phyloP scores from a whole-genome alignment of 768 basidiomycete genomes.

The Podaxis sp. region DNA sequence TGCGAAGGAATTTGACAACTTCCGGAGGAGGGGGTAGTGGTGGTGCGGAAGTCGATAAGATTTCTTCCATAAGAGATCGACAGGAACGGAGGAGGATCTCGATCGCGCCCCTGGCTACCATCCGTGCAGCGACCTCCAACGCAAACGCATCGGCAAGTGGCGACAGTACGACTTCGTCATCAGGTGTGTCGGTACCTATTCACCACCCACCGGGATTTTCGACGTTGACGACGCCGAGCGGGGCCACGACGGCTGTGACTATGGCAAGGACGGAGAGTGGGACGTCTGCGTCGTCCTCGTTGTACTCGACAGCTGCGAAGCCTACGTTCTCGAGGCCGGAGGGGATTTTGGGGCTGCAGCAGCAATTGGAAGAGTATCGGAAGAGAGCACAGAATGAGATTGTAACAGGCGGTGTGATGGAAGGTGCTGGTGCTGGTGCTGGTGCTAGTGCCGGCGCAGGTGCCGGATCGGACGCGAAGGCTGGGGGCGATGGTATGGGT shows the following conservation, averaged over 20 bases:
- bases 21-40: not conserved
- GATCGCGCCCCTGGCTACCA: constrained; percentile 31
- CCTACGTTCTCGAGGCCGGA: constrained; percentile 51
- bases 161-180: constrained; percentile 27
- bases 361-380: constrained; percentile 38
- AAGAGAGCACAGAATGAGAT: constrained; percentile 22
- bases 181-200: constrained; percentile 44
- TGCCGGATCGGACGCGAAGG: not conserved
- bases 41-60: not conserved
- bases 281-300: constrained; percentile 55
- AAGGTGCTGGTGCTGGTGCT: not conserved
- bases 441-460: not conserved
- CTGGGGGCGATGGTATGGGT: not conserved
- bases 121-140: constrained; percentile 16
- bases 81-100: constrained; percentile 27
- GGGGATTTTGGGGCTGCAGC: constrained; percentile 51
- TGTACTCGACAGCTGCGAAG: constrained; percentile 26
- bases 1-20: constrained; percentile 18
- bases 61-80: constrained; percentile 12
- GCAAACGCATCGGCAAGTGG: constrained; percentile 14
- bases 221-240: constrained; percentile 44
- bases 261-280: constrained; percentile 45
- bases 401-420: constrained; percentile 13
- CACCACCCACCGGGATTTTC: constrained; percentile 36
- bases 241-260: constrained; percentile 62